A percentile compares a stretch with the other conserved stretches of the same genome.
phyloP scores from a whole-genome alignment of 2,329 filamentous ascomycete genomes.

The Huntiella savannae region DNA sequence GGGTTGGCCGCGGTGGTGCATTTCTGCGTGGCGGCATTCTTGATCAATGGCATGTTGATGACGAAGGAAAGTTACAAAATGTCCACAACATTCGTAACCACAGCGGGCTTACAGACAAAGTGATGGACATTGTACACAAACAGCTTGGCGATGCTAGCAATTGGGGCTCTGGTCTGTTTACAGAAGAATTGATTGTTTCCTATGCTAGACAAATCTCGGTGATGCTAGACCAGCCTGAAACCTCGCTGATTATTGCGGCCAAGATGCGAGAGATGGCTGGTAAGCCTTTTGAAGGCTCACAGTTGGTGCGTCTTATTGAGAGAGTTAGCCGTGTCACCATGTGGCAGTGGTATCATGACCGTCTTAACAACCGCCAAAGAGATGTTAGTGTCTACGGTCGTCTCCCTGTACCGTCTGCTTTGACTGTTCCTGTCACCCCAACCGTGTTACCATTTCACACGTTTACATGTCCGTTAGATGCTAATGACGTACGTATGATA shows the following conservation, averaged over 20 bases:
- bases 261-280: slow-evolving; percentile 45
- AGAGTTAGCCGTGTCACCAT: slow-evolving; percentile 58
- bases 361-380: slow-evolving; percentile 42
- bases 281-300: slow-evolving; percentile 72
- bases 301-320: slow-evolving; percentile 66
- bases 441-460: slow-evolving; percentile 95
- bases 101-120: slow-evolving; percentile 73
- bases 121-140: slow-evolving; percentile 75
- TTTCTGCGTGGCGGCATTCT: slow-evolving; percentile 51
- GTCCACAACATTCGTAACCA: slow-evolving; percentile 38
- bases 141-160: slow-evolving; percentile 70
- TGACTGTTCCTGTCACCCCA: slow-evolving; percentile 70
- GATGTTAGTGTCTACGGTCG: slow-evolving; percentile 45
- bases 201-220: slow-evolving; percentile 28
- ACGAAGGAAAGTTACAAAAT: slow-evolving; percentile 64
- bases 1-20: slow-evolving; percentile 76
- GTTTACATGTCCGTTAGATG: slow-evolving; percentile 83
- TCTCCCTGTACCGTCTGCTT: slow-evolving; percentile 49
- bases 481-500: slow-evolving; percentile 79
- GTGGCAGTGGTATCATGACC: slow-evolving; percentile 75
- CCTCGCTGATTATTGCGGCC: slow-evolving; percentile 20
- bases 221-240: slow-evolving; percentile 20
- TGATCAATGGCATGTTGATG: slow-evolving; percentile 88
- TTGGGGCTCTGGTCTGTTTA: slow-evolving; percentile 63
- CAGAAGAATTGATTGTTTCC: slow-evolving; percentile 30